Base-by-base conservation (phyloP, 352 stramenopile genomes). In the Globisporangium takayamanum region DNA sequence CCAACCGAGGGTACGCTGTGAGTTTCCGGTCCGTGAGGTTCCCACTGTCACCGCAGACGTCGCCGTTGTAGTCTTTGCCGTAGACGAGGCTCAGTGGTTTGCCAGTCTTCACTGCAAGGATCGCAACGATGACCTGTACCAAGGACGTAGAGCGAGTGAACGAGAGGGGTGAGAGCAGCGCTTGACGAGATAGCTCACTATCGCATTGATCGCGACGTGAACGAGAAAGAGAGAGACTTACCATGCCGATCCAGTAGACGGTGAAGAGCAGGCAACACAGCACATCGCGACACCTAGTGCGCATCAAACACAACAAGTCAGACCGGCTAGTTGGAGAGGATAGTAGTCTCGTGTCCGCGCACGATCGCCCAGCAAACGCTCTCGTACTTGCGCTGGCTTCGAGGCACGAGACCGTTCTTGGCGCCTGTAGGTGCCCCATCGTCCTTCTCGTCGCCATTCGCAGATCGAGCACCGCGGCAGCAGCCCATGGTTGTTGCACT, bases 161-260 rank as follows among this genome's bases (percentile, higher is more conserved):
- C n/a, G 46, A 41, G 25, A 50, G 0, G 11, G 16, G 16, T 37
- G 26, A 25, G 14, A 48, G 1, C 4, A 26, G 22, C 46, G 28
- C 10, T 5, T 33, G n/a, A 2, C 1, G 20, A 57, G 20, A 14
- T 5, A 12, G 14, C 3, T 20, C 22, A 3, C 16, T 8, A 11
- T 53, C 26, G 28, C 7, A 14, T 18, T 41, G 49, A 0, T 2
- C 2, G n/a, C 25, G 10, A 18, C 6, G 20, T 20, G 25, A 2
- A 12, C 1, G 18, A 55, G 50, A 3, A 10, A 36, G 4, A 22
- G 10, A 18, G 44, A 52, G 64, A 3, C 37, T 2, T 39, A 85
- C 78, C 82, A 94, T 94, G 30, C 86, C 82, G 28, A 92, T 46
- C 85, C 86, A 94, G 67, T 90, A 94, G 41, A 90, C 75, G n/a